Evolutionary conservation across 2,329 filamentous ascomycete genomes (phyloP), one percentile per base, ranked within the genome.

Genomic region (Epichloe amarillans): DNA sequence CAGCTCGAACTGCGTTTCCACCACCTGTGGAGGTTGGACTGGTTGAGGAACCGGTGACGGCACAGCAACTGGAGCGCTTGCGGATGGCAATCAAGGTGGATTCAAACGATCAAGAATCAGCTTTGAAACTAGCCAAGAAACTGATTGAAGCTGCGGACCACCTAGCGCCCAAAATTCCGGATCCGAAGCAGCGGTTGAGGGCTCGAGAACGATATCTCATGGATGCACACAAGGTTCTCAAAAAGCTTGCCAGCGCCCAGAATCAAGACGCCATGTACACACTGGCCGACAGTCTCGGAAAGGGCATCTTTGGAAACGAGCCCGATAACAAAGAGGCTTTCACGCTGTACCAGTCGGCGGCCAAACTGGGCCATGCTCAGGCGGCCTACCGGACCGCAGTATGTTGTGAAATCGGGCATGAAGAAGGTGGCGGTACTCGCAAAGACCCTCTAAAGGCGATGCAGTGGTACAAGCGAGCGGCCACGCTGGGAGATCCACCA

Each of bases 381-480:
- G 87, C 88, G 30, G 93, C 93, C 0, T 98, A 97, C 66, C 81
- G 93, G 50, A 95, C 93, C 26, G 93, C 93, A 0, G 91, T 98
- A 0, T 98, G 93, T 70, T 97, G 93, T 63, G 93, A 98, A 65
- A 88, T 98, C 60, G 93, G 93, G 3, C 82, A 89, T 51, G 91
- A 97, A 63, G 90, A 95, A 60, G 91, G 90, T 33, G 93, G 93
- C 49, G 93, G 93, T 23, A 97, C 93, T 1, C 82, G 88, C 52
- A 86, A 85, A 59, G 93, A 98, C 62, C 88, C 88, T 0, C 69
- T 91, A 57, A 97, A 97, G 69, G 91, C 93, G 1, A 90, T 97
- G 19, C 91, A 97, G 66, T 98, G 93, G 93, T 98, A 98, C 68
- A 89, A 91, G 65, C 86, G 90, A 42, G 89, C 93, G 6, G 91